These are phyloP conservation scores for Spencermartinsiella ligniputridi DNA, from an alignment of 1,139 yeast genomes.

Conservation along the genomic window DNA sequence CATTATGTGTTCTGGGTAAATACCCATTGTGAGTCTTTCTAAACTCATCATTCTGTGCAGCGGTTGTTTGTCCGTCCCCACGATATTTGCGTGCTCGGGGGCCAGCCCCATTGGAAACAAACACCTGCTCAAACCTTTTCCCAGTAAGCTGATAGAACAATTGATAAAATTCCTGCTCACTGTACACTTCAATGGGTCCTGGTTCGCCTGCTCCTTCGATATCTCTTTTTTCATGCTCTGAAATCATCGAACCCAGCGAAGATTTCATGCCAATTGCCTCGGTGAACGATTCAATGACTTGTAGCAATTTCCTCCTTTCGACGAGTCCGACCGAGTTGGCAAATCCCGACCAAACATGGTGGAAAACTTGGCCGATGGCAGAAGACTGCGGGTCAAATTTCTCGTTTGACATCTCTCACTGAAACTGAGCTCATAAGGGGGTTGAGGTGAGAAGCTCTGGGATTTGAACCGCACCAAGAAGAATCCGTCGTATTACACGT, in stretches of 20 bases:
- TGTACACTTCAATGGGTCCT: neutral
- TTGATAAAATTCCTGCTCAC: neutral
- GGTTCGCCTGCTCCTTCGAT: neutral
- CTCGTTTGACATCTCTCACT: neutral
- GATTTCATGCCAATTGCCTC: neutral
- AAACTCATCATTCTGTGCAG: too few relatives aligned
- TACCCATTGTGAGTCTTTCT: too few relatives aligned
- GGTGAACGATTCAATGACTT: neutral
- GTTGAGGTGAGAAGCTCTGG: too few relatives aligned
- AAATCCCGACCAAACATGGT: neutral
- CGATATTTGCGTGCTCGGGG: too few relatives aligned
- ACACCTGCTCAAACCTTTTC: too few relatives aligned
- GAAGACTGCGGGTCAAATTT: neutral
- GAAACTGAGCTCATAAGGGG: too few relatives aligned
- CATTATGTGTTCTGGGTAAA: too few relatives aligned
- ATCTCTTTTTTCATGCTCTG: neutral
- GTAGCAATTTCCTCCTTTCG: neutral
- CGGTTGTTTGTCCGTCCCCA: too few relatives aligned
- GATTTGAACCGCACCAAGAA: too few relatives aligned
- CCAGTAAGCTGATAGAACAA: neutral
- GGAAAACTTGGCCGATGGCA: neutral
- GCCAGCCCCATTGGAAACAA: too few relatives aligned
- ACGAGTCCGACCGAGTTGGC: neutral
- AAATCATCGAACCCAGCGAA: neutral
- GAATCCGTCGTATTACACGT: too few relatives aligned